phyloP scores from a whole-genome alignment of 441 rosid genomes.

The Codiaeum variegatum region DNA sequence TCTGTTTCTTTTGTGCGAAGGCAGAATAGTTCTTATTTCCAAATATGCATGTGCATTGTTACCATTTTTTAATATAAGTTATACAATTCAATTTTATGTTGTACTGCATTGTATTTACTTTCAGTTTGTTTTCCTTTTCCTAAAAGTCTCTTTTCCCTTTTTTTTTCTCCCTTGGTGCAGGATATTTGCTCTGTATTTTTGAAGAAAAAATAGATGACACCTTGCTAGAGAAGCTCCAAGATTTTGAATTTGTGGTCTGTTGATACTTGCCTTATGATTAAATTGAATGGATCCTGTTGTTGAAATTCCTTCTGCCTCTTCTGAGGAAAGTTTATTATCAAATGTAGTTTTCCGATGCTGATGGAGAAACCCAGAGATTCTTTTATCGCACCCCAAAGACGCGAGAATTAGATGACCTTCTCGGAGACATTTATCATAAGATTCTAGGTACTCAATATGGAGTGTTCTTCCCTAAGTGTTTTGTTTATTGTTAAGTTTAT shows the following conservation, averaged over 20 bases:
- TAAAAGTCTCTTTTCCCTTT: constrained; percentile 1
- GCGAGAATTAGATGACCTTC: constrained; percentile 76
- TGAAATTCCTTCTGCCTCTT: constrained; percentile 10
- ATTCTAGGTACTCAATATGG: constrained; percentile 55
- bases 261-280: constrained; percentile 16
- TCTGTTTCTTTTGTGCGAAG: neutral
- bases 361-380: constrained; percentile 70
- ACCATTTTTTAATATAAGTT: neutral
- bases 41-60: neutral
- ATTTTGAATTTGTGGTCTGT: constrained; percentile 75
- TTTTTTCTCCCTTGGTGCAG: constrained; percentile 36
- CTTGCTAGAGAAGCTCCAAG: constrained; percentile 45
- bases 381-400: constrained; percentile 90
- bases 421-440: constrained; percentile 97
- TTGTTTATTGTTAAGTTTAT: too few relatives aligned
- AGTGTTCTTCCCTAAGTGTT: constrained; percentile 4
- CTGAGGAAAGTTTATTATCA: constrained; percentile 21
- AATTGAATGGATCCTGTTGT: constrained; percentile 6
- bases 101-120: neutral
- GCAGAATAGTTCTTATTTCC: neutral
- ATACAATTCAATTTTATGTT: neutral
- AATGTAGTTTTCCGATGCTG: constrained; percentile 71
- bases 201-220: constrained; percentile 67
- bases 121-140: neutral
- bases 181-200: constrained; percentile 84